Evolutionary conservation across 305 asterid species (phyloP), one percentile per base, ranked within the genome.

Genomic region (Striga hermonthica): DNA sequence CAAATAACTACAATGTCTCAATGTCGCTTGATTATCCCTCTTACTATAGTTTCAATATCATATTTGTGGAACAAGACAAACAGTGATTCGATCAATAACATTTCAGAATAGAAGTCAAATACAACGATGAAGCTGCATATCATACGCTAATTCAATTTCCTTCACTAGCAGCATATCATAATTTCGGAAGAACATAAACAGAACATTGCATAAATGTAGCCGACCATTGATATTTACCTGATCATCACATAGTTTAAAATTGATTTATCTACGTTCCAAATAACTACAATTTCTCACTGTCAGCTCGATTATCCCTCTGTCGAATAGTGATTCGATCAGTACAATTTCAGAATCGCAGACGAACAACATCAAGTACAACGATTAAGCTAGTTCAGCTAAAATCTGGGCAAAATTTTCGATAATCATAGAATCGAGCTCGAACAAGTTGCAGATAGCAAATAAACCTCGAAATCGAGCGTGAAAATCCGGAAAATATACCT

Each of bases 401-500:
- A 45, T 53, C 60, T 4, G 57, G 5, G 52, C 36, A 11, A 68
- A 15, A 12, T 59, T 63, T 45, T 52, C 14, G 14, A 47, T 60
- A 31, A 5, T 4, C n/a, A 15, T 9, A 48, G 41, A 45, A 58
- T 50, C 5, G 37, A 50, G 53, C 14, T 55, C 63, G 45, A 39
- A 41, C 4, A 12, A 8, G 2, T 39, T 4, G 44, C 44, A 13
- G 6, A 50, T 4, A 4, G 9, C 37, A n/a, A 11, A 57, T 35
- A 9, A 43, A 22, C 14, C 45, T 7, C 37, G 53, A 66, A 52
- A 12, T 22, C 34, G 61, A 54, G 54, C 3, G 44, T 44, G 66
- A 11, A 34, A 45, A 59, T 35, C 52, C 58, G 9, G 34, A 48
- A 53, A 41, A 57, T 62, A 13, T 45, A 73, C 81, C 78, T 56